phyloP scores from a whole-genome alignment of 2,329 filamentous ascomycete species.

The Neofusicoccum cordaticola region DNA sequence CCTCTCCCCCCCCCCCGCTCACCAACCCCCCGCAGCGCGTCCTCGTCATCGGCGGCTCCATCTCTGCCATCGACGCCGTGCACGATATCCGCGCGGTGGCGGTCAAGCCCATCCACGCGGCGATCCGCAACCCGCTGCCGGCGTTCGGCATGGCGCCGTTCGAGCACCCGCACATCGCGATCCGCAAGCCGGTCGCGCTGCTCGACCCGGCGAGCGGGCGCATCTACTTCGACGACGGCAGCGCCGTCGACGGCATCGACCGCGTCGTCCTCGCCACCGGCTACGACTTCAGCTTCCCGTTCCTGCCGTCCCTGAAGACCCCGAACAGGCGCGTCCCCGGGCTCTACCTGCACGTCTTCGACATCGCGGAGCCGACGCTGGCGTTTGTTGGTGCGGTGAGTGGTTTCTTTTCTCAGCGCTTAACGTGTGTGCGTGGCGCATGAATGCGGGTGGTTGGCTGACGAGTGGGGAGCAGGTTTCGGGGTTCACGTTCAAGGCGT shows the following conservation, averaged over 20 bases:
- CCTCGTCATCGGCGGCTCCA: constrained; percentile 20
- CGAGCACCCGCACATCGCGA: constrained; percentile 18
- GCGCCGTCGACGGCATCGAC: constrained; percentile 17
- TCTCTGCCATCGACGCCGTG: constrained; percentile 20
- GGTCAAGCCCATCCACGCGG: constrained; percentile 17
- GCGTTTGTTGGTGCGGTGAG: constrained; percentile 16
- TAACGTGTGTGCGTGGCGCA: too few relatives aligned
- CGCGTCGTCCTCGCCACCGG: constrained; percentile 20
- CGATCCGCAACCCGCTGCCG: constrained; percentile 17
- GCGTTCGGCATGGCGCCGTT: constrained; percentile 15
- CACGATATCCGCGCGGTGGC: constrained; percentile 17
- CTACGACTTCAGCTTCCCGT: constrained; percentile 20
- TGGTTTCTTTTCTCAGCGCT: too few relatives aligned
- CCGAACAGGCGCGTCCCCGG: constrained; percentile 16
- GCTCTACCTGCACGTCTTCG: constrained; percentile 22
- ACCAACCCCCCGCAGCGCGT: constrained; percentile 7
- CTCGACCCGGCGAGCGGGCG: constrained; percentile 9
- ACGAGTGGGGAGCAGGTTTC: neutral
- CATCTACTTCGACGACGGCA: constrained; percentile 19
- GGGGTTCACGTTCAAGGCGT: constrained; percentile 20
- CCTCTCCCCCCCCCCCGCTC: neutral
- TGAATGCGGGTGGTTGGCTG: neutral
- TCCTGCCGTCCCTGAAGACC: constrained; percentile 18
- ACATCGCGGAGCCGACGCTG: constrained; percentile 19
- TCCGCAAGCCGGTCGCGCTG: constrained; percentile 15